phyloP scores from a whole-genome alignment of 148 eudicot genomes.

The Arbutus unedo region DNA sequence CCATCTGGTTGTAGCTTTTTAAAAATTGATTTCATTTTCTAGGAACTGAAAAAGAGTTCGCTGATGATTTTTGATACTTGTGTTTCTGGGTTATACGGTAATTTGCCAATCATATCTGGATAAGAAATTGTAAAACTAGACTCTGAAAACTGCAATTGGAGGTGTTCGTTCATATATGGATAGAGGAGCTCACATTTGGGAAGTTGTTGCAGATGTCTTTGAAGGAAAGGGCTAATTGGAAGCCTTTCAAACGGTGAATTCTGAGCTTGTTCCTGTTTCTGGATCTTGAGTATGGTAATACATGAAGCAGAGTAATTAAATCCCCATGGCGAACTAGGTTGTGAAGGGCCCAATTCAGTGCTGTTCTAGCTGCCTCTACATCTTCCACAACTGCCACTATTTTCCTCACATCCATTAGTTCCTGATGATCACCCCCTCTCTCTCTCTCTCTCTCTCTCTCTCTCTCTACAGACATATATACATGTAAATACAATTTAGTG shows the following conservation, averaged over 20 bases:
- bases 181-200: conserved; percentile 48
- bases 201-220: conserved; percentile 60
- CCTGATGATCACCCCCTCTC: background rate
- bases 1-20: no score
- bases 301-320: conserved; percentile 67
- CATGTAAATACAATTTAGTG: background rate
- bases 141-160: no score
- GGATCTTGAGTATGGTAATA: conserved; percentile 39
- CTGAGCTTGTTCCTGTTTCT: conserved; percentile 57
- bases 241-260: conserved; percentile 54
- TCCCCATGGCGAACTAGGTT: conserved; percentile 75
- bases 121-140: no score
- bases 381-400: conserved; percentile 90
- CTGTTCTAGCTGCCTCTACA: conserved; percentile 67
- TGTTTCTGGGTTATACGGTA: no score
- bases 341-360: conserved; percentile 71
- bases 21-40: no score
- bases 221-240: conserved; percentile 81
- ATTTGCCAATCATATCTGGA: no score
- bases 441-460: background rate
- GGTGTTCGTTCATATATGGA: no score
- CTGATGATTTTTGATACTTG: no score
- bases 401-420: conserved; percentile 53
- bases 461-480: background rate
- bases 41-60: no score